Base-by-base conservation (phyloP, 1,284 basidiomycete species). In the Ustilago shanxiensis region DNA sequence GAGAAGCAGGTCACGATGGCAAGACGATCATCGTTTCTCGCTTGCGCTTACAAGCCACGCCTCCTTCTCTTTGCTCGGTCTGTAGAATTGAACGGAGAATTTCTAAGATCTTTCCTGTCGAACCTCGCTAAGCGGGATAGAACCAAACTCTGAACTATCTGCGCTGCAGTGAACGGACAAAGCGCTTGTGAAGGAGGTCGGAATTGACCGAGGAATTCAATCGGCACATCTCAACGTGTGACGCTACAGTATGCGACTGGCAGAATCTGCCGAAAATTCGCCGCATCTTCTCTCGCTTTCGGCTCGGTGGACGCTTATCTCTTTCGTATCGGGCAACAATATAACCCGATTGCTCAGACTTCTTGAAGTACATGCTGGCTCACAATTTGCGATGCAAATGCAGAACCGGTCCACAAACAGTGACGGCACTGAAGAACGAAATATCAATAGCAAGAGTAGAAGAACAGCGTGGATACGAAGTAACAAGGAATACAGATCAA, bases 241-340 rank as follows among this genome's bases (percentile, higher is more conserved):
- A n/a, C 45, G 37, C 37, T 31, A 13, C 35, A 22, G 50, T n/a
- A n/a, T n/a, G n/a, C n/a, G n/a, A n/a, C n/a, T n/a, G n/a, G n/a
- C n/a, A 28, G 66, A 66, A 71, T 71, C 60, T 26, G 26, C 69
- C 69, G 69, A 62, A 63, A 66, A 66, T 72, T 72, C 60, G 69
- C 69, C 69, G 69, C 22, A 44, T 20, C 10, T 9, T 16, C 41
- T 55, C 5, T 4, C 9, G 4, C 7, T 35, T 29, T n/a, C 29
- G 22, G 35, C 20, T 16, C 5, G 11, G n/a, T n/a, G 20, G n/a
- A n/a, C 22, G 22, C 53, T 28, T 51, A 10, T 28, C 49, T 28
- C n/a, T n/a, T 22, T 45, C 18, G 13, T 20, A 45, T 37, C 24
- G 47, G 24, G 49, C 29, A 53, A 37, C 18, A 10, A 1, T n/a